Evolutionary conservation across 352 stramenopile genomes (phyloP).

Genomic region (Halophytophthora polymorphica): DNA sequence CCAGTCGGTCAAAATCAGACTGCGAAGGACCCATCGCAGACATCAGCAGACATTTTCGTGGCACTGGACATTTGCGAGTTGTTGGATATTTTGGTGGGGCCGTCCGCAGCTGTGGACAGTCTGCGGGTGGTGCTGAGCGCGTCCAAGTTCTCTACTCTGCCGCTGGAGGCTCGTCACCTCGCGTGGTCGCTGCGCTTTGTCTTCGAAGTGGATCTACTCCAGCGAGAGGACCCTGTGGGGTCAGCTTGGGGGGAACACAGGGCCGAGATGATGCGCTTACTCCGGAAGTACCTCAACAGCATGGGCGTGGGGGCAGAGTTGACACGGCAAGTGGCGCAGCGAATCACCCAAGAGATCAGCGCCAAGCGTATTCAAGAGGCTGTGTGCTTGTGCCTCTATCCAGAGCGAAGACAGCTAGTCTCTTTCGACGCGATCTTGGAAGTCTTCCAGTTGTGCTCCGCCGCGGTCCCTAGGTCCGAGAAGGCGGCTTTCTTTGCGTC

Average conservation of each 20-base stretch:
- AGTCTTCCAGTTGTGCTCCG: constrained; percentile 36
- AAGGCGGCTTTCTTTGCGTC: constrained; percentile 32
- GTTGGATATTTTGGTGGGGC: constrained; percentile 34
- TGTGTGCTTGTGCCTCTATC: constrained; percentile 43
- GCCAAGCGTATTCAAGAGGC: constrained; percentile 29
- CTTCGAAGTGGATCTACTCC: constrained; percentile 32
- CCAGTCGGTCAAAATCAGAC: constrained; percentile 1
- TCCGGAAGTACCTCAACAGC: constrained; percentile 35
- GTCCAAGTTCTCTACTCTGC: constrained; percentile 27
- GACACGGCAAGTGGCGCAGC: constrained; percentile 18
- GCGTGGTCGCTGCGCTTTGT: constrained; percentile 46
- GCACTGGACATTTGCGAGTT: constrained; percentile 46
- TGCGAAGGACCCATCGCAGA: not conserved
- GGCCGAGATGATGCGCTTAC: constrained; percentile 22
- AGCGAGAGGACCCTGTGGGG: constrained; percentile 9
- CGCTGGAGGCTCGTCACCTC: constrained; percentile 32
- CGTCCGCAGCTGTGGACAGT: constrained; percentile 32
- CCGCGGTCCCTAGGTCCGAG: constrained; percentile 25
- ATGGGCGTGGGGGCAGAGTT: constrained; percentile 44
- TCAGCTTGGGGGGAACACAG: constrained; percentile 10
- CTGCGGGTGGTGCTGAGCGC: constrained; percentile 36
- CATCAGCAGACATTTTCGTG: constrained; percentile 29
- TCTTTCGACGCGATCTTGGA: constrained; percentile 28
- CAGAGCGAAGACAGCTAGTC: constrained; percentile 28
- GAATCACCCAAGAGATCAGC: constrained; percentile 15